Conservation (phyloP, 106 monocot species). For the Phalaenopsis equestris region DNA sequence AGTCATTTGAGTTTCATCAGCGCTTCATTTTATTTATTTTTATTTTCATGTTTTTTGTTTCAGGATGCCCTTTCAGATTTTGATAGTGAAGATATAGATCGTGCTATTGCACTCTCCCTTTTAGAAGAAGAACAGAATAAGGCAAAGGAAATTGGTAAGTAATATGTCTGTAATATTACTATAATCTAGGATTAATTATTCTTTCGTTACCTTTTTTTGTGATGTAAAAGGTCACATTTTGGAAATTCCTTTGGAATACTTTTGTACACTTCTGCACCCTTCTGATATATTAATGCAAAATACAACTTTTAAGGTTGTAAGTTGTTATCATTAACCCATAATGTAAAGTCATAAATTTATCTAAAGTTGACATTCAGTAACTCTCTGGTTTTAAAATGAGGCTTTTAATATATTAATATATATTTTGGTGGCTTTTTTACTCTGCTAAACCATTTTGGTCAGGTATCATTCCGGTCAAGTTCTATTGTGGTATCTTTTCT, state of each 20-base stretch:
- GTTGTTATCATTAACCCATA: too few relatives aligned
- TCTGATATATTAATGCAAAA: too few relatives aligned
- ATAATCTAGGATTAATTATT: not conserved
- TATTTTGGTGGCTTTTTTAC: not conserved
- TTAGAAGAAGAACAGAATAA: slow-evolving; percentile 65
- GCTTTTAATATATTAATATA: not conserved
- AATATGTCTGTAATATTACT: not conserved
- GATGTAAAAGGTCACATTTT: not conserved
- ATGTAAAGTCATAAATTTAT: too few relatives aligned
- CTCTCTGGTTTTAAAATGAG: not conserved
- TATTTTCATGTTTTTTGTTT: not conserved
- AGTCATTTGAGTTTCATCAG: not conserved
- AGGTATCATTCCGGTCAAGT: too few relatives aligned
- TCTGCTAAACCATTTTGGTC: not conserved
- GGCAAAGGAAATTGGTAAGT: slow-evolving; percentile 45
- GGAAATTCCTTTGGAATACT: too few relatives aligned
- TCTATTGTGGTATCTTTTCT: too few relatives aligned
- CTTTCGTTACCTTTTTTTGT: not conserved
- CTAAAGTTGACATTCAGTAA: too few relatives aligned
- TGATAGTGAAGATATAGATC: slow-evolving; percentile 61
- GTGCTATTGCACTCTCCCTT: slow-evolving; percentile 62
- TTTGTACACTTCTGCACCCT: too few relatives aligned
- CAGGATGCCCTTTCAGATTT: slow-evolving; percentile 29
- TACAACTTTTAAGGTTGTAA: too few relatives aligned
- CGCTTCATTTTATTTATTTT: not conserved